Evolutionary conservation across 2,329 filamentous ascomycete genomes (phyloP), one percentile per base, ranked within the genome.

Genomic region (Sclerotinia glacialis): DNA sequence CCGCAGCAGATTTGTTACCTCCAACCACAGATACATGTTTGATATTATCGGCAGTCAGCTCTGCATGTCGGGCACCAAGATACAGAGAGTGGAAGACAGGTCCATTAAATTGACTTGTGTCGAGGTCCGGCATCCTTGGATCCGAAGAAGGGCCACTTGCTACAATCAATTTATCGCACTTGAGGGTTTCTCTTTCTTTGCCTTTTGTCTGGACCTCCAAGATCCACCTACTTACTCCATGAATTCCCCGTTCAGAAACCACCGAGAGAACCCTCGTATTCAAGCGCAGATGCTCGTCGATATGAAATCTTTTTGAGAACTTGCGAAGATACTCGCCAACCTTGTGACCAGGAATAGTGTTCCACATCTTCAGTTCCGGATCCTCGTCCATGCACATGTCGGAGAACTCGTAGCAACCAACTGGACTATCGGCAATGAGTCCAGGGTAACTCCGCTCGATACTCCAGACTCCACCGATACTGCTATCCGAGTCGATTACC

Each of bases 401-500:
- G 0, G 86, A 86, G 72, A 85, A 92, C 75, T 93, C 88, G 71
- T 87, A 91, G 0, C 85, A 89, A 1, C 89, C 89, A 18, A 87
- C 76, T 73, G 90, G 83, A 73, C 92, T 92, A 77, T 93, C 92
- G 64, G 85, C 87, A 71, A 86, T 88, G 53, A 93, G 81, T 1
- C 85, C 86, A 0, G 86, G 84, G 74, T 92, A 89, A 1, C 91
- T 76, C 1, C 89, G 83, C 49, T 88, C 80, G 66, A 85, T 80
- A 23, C 86, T 84, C 90, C 89, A 93, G 12, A 87, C 86, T 3
- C 90, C 90, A 0, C 90, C 90, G 5, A 87, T 72, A 0, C 83
- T 83, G 14, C 79, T 76, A 23, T 82, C 80, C 7, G 80, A 77
- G 56, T 91, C 89, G 44, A 90, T 78, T n/a, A 91, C 74, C 0